Conservation (phyloP, 148 eudicot species). For the Camellia granthamiana region DNA sequence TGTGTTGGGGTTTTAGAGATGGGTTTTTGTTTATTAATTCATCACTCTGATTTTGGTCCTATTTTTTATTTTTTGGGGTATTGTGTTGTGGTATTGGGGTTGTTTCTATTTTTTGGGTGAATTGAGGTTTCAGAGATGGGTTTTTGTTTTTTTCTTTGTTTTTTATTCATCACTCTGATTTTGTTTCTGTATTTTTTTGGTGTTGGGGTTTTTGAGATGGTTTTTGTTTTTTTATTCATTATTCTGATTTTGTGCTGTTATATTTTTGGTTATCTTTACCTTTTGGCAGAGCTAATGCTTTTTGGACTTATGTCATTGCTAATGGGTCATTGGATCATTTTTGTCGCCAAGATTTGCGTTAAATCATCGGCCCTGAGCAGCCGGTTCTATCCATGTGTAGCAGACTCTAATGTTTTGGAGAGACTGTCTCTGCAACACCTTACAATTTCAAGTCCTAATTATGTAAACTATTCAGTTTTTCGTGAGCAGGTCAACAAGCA, state of each 20-base stretch:
- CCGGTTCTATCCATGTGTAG: constrained; percentile 52
- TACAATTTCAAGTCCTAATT: constrained; percentile 11
- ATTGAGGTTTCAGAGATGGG: background rate
- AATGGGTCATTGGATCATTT: constrained; percentile 67
- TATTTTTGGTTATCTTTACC: background rate
- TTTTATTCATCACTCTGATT: background rate
- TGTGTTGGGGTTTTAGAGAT: background rate
- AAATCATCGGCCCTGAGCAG: constrained; percentile 47
- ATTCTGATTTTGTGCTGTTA: background rate
- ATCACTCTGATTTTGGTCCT: background rate
- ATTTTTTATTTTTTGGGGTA: too few relatives aligned
- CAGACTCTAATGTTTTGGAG: constrained; percentile 20
- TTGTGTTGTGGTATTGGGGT: too few relatives aligned
- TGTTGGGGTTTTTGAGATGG: background rate
- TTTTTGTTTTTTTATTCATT: background rate
- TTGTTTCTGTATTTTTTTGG: too few relatives aligned
- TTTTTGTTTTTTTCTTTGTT: background rate
- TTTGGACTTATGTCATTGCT: constrained; percentile 72
- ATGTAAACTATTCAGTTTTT: constrained; percentile 25
- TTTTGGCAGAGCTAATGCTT: constrained; percentile 60
- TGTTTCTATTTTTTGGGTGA: too few relatives aligned
- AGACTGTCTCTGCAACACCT: background rate
- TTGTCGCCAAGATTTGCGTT: constrained; percentile 66
- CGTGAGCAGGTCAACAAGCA: constrained; percentile 16
- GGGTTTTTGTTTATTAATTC: background rate